A percentile compares a stretch with the other conserved stretches of the same genome.
Evolutionary conservation across 2,329 filamentous ascomycete species (phyloP).

Genomic region (Stagonosporopsis vannaccii): DNA sequence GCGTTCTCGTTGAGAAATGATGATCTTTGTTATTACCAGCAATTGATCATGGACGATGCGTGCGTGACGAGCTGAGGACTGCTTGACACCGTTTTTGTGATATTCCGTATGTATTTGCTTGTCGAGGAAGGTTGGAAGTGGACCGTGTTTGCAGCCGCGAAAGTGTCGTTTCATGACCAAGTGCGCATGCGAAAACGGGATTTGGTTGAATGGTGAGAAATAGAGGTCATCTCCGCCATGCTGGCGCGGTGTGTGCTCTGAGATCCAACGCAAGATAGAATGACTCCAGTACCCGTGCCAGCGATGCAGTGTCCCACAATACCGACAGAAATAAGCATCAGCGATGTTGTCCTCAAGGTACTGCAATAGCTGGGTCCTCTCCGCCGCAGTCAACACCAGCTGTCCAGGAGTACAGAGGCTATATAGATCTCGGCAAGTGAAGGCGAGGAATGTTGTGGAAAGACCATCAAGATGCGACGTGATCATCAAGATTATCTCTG

Average conservation of each 20-base stretch:
- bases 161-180: constrained; percentile 34
- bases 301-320: constrained; percentile 28
- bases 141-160: constrained; percentile 25
- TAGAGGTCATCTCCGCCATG: constrained; percentile 4
- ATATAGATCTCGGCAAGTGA: constrained; percentile 26
- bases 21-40: constrained; percentile 24
- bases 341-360: constrained; percentile 26
- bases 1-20: constrained; percentile 22
- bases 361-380: constrained; percentile 26
- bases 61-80: constrained; percentile 18
- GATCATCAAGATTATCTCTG: constrained; percentile 28
- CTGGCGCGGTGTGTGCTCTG: constrained; percentile 14
- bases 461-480: constrained; percentile 21
- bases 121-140: constrained; percentile 19
- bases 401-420: constrained; percentile 21
- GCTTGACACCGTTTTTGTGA: constrained; percentile 5
- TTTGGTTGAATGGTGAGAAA: constrained; percentile 11
- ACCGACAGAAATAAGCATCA: constrained; percentile 26
- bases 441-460: constrained; percentile 24
- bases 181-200: constrained; percentile 26
- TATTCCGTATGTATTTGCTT: neutral
- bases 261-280: constrained; percentile 7
- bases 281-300: constrained; percentile 28
- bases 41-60: constrained; percentile 28
- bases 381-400: constrained; percentile 10